Evolutionary conservation across 108 stramenopile genomes (phyloP), one percentile per base, ranked within the genome.

Genomic region (Epithemia pelagica): DNA sequence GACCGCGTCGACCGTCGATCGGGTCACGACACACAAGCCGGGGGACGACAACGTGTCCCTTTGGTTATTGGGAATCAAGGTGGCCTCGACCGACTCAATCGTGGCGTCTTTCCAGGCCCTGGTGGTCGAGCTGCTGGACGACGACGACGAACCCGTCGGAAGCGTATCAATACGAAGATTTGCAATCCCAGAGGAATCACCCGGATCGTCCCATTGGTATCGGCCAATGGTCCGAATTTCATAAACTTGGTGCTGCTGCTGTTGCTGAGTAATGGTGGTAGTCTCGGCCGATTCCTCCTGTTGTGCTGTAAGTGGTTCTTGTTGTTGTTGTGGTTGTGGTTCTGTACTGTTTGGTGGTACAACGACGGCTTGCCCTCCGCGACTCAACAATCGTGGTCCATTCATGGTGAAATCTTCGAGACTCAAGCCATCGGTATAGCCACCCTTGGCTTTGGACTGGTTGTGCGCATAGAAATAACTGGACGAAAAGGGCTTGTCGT

Each of bases 381-480:
- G 78, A 26, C 74, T 74, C 55, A 92, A 74, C 24, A 92, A 77
- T 52, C 79, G 74, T 23, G 91, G 91, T 29, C 77, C 76, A 68
- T 92, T 90, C 91, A 92, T 92, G 20, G 69, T 69, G 66, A 85
- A 92, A 68, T 92, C 91, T 65, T 88, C 86, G 69, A 86, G 84
- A 51, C 71, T 65, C 27, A 92, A 66, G 32, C 91, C 91, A 77
- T 92, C 91, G 46, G 76, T 77, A 65, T 92, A 92, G 3, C 91
- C 91, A 46, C 91, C 91, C 24, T 70, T 88, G 0, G 80, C 72
- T 55, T 70, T 80, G 25, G 83, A 64, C 69, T 81, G 78, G 73
- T 85, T 85, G 67, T 92, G 91, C n/a, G 91, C 91, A 66, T 87
- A 92, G 66, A 89, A 92, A 55, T 92, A 92, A 18, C 73, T 80